phyloP scores from a whole-genome alignment of 108 stramenopile species.

The Nannochloropsis gaditana region DNA sequence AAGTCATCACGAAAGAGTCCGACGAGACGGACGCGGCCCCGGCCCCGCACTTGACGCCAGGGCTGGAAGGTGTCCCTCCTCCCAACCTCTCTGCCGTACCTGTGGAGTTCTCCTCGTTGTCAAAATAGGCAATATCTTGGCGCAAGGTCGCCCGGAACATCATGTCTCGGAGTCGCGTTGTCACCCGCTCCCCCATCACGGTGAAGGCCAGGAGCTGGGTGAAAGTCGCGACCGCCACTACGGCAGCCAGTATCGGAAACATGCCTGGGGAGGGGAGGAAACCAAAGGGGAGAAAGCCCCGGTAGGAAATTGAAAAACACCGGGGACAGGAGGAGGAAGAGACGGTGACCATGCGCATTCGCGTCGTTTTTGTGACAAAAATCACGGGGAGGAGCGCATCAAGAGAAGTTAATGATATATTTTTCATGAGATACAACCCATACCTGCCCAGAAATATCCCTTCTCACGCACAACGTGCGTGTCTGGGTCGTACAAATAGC shows the following conservation, averaged over 20 bases:
- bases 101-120: conserved; percentile 11
- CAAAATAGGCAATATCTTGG: conserved; percentile 26
- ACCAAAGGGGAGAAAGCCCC: background rate
- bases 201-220: conserved; percentile 43
- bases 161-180: conserved; percentile 37
- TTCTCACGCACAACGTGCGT: background rate
- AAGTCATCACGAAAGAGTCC: background rate
- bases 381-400: background rate
- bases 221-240: conserved; percentile 27
- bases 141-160: conserved; percentile 41
- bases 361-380: too few relatives aligned
- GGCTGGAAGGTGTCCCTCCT: background rate
- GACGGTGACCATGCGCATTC: too few relatives aligned
- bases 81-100: background rate
- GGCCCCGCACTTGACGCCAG: too few relatives aligned
- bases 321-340: too few relatives aligned
- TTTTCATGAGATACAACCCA: background rate
- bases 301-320: too few relatives aligned
- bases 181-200: conserved; percentile 49
- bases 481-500: background rate
- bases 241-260: conserved; percentile 45
- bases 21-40: too few relatives aligned
- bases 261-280: background rate
- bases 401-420: background rate
- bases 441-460: background rate